Percentiles rank a stretch among this genome's conserved stretches.
These are phyloP conservation scores for Monosporascus sp. DNA, from an alignment of 2,329 filamentous ascomycete genomes.

Conservation along the genomic window DNA sequence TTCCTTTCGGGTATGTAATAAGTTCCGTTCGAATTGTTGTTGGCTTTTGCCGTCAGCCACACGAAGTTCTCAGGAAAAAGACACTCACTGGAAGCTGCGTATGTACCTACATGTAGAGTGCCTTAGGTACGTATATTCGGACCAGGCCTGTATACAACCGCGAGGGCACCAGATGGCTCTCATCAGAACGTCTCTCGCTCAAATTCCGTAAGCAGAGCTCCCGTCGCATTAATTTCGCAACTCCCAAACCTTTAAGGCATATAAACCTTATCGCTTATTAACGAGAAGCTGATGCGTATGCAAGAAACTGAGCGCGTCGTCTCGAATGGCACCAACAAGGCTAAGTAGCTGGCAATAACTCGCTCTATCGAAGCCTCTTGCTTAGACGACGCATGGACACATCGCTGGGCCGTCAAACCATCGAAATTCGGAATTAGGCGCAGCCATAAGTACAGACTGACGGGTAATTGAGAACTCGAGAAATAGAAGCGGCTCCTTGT, in stretches of 20 bases:
- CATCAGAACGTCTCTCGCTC: neutral
- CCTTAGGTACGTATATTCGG: too few species aligned
- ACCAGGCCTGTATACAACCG: too few species aligned
- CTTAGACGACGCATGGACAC: too few species aligned
- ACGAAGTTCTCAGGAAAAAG: conserved; percentile 1
- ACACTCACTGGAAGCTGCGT: too few species aligned
- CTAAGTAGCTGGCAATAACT: neutral
- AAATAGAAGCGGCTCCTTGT: too few species aligned
- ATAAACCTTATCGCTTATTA: neutral
- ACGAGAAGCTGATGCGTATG: neutral
- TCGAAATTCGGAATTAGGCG: too few species aligned
- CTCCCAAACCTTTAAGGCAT: neutral
- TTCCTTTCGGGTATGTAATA: neutral
- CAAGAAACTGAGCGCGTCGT: neutral
- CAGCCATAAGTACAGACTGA: too few species aligned
- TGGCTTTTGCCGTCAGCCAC: conserved; percentile 1
- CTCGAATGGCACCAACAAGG: neutral
- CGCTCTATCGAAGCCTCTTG: too few species aligned
- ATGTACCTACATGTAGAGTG: too few species aligned
- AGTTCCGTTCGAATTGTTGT: too few species aligned
- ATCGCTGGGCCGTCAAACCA: too few species aligned
- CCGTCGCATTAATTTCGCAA: neutral
- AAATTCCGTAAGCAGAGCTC: neutral
- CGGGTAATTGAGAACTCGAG: too few species aligned
- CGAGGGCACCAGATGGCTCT: neutral